Evolutionary conservation across 163 green algal genomes (phyloP), one percentile per base, ranked within the genome.

Genomic region (Coccomyxa subellipsoidea): DNA sequence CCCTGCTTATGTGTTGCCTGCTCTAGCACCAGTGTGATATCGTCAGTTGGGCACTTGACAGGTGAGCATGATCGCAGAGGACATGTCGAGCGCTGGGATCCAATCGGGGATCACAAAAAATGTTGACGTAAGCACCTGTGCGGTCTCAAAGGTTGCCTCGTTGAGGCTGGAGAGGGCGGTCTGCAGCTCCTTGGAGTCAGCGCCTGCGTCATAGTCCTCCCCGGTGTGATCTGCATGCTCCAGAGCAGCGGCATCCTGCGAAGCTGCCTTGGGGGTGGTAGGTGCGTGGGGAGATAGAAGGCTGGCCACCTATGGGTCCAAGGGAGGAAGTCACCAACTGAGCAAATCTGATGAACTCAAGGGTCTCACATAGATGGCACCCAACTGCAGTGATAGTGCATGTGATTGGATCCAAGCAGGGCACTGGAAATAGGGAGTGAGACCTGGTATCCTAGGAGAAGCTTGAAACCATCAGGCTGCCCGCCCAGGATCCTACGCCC

Each of bases 381-480:
- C n/a, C n/a, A 66, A 29, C 47, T 29, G 47, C 47, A 66, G 18
- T 66, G 47, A 18, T 18, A 66, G 47, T 66, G 47, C 18, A 18
- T 18, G 18, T 66, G 47, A 12, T 18, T 66, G 47, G 12, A 73
- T 32, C 21, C 29, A 34, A 73, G 8, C 15, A 18, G 31, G 66
- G 29, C 8, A n/a, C 21, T 73, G 66, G n/a, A 6, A 69, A 34
- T 7, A 2, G 6, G 38, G 37, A 39, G 37, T 6, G 32, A 10
- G 10, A 81, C 47, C 40, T 73, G 40, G 5, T 38, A 71, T 40
- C 77, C 77, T n/a, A 73, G 69, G 23, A 73, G 39, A n/a, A 92
- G 71, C 76, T 84, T 87, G 82, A 92, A 92, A 40, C 39, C 76
- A 54, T 92, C 88, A 27, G 88, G 81, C 0, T 71, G 59, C 0